These are phyloP conservation scores for Dendryphion nanum DNA, from an alignment of 2,329 filamentous ascomycete species.

Conservation along the genomic window DNA sequence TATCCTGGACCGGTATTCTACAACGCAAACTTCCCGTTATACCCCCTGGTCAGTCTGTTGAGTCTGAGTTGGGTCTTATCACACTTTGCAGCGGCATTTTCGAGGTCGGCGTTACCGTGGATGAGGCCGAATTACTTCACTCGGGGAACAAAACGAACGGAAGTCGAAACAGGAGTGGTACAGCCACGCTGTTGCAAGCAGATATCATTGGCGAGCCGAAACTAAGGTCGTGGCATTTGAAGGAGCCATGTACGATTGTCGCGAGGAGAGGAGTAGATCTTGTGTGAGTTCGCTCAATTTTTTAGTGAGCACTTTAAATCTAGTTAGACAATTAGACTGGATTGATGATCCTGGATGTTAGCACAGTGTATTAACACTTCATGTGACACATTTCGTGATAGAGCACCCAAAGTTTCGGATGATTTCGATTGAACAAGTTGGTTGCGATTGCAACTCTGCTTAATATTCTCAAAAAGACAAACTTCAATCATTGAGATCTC, in stretches of 20 bases:
- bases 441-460: too few relatives aligned
- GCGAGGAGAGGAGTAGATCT: conserved; percentile 23
- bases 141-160: conserved; percentile 14
- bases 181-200: conserved; percentile 24
- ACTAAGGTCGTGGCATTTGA: conserved; percentile 46
- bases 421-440: too few relatives aligned
- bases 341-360: too few relatives aligned
- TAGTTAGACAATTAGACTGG: too few relatives aligned
- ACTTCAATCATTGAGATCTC: too few relatives aligned
- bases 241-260: conserved; percentile 46
- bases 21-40: conserved; percentile 71
- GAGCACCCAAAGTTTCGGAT: too few relatives aligned
- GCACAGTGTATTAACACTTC: too few relatives aligned
- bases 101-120: conserved; percentile 75
- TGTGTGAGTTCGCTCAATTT: too few relatives aligned
- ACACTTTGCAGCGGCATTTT: conserved; percentile 78
- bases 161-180: conserved; percentile 21
- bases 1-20: conserved; percentile 81
- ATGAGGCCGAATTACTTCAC: conserved; percentile 65
- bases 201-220: conserved; percentile 34
- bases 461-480: too few relatives aligned
- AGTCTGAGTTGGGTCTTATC: conserved; percentile 68
- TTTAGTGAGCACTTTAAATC: too few relatives aligned
- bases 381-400: too few relatives aligned
- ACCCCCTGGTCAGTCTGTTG: conserved; percentile 56